Base-by-base conservation (phyloP, 805 yeast genomes). In the Starmerella cellae region DNA sequence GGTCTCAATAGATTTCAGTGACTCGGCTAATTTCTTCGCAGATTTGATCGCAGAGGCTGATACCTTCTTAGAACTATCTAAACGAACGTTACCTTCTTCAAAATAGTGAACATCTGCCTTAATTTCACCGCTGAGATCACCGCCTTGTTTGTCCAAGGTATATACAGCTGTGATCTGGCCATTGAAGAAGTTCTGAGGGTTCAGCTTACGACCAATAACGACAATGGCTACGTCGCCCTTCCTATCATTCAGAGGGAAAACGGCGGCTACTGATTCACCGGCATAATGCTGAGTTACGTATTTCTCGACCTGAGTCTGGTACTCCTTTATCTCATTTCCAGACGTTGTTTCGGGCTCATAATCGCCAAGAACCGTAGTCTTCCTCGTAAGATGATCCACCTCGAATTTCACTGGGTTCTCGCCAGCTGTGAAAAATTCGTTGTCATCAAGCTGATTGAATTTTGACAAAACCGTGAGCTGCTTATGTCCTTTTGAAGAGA, bases 51-150 rank as follows among this genome's bases (percentile, higher is more conserved):
- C 43, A 3, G 48, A 27, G 22, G 44, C 18, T 34, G 33, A 33
- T 18, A 60, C 52, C 16, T 49, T 40, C 44, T 68, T 64, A 6
- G 49, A 48, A 2, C 77, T 66, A 47, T 73, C 75, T 55, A 91
- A 71, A 40, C 88, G 71, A 17, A 88, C 97, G 56, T 88, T 88
- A 24, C 98, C 98, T 53, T 88, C 97, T 63, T 88, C 98, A 59
- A 73, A 91, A 60, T 87, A 91, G 61, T 88, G 98, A 32, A 87
- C 79, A 50, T 82, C 87, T 26, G 85, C 70, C 18, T 59, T 60
- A 28, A 83, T 69, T 5, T 58, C 57, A 4, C 94, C 95, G 2
- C 50, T 51, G 14, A 81, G 47, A 5, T 58, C 41, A 0, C 58
- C 55, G 1, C 56, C 47, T 1, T 56, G 46, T 3, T 51, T 26